Percentiles rank a stretch among this genome's conserved stretches.
These are phyloP conservation scores for Sphagnum fallax DNA, from an alignment of 228 moss, liverwort and hornwort species.

Conservation along the genomic window DNA sequence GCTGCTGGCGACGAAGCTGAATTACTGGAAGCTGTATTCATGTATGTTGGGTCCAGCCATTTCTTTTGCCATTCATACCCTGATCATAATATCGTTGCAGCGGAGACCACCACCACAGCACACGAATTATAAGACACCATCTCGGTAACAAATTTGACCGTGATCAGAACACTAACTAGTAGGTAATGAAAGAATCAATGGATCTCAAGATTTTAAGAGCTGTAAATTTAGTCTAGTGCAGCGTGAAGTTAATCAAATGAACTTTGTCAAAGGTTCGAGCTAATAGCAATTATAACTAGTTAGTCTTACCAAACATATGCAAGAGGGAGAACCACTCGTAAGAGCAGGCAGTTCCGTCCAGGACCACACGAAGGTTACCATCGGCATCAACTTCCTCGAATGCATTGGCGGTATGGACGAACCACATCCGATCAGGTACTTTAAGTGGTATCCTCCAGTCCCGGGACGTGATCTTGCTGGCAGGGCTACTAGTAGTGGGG, in stretches of 20 bases:
- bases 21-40: conserved; percentile 10
- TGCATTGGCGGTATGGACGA: conserved; percentile 21
- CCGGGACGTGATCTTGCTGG: not conserved
- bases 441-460: conserved; percentile 21
- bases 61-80: conserved; percentile 24
- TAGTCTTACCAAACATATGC: conserved; percentile 28
- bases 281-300: too few relatives aligned
- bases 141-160: not conserved
- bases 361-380: conserved; percentile 12
- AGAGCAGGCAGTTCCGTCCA: conserved; percentile 29
- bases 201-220: not conserved
- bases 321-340: conserved; percentile 31
- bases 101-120: not conserved
- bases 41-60: conserved; percentile 25
- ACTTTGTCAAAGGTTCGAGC: too few relatives aligned
- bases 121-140: not conserved
- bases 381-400: conserved; percentile 19
- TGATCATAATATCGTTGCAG: not conserved
- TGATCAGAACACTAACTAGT: not conserved
- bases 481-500: not conserved
- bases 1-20: not conserved
- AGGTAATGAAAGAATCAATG: not conserved
- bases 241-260: too few relatives aligned
- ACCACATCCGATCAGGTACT: conserved; percentile 24
- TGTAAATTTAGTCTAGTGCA: too few relatives aligned